Base-by-base conservation (phyloP, 495 filamentous ascomycete genomes). In the Elasticomyces elasticus region DNA sequence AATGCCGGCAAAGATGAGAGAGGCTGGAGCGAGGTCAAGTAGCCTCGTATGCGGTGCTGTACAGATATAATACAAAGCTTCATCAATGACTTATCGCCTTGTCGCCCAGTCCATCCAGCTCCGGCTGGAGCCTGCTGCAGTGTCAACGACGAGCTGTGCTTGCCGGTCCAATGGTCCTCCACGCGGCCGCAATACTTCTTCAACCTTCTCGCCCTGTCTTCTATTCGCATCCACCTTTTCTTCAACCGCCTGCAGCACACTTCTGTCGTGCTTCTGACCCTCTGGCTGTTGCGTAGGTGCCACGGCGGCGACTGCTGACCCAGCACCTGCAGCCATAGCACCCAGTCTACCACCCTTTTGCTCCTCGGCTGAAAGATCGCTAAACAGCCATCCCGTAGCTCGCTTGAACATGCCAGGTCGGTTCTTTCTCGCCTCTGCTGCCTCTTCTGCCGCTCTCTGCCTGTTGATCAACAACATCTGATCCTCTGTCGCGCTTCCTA, bases 381-480 rank as follows among this genome's bases (percentile, higher is more conserved):
- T 54, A 46, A 62, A 57, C 17, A 64, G 28, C 46, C 54, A 64
- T 12, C 61, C 52, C 25, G 19, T 56, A 19, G 24, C 44, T 31
- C 62, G 44, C 52, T 56, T 58, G n/a, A 66, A 57, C 55, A 64
- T 44, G 26, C 67, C 66, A 24, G 58, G 56, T 49, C 52, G 52
- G 11, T 55, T 57, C 52, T 52, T 48, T 52, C 62, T 55, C 49
- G 47, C 62, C 44, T 52, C 53, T 15, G 51, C 46, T 25, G 66
- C 59, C 57, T 66, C 61, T 22, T 54, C 47, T 20, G 61, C 61
- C 22, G 67, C 69, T 20, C 63, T 49, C 50, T 66, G 61, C 43
- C 57, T 51, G 53, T 67, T 67, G 15, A 67, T 48, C 31, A 67
- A 53, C 51, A 67, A 49, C 38, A 62, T 53, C 57, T 65, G 63